Evolutionary conservation across 2,329 filamentous ascomycete genomes (phyloP), one percentile per base, ranked within the genome.

Genomic region (Diaporthe vexans): DNA sequence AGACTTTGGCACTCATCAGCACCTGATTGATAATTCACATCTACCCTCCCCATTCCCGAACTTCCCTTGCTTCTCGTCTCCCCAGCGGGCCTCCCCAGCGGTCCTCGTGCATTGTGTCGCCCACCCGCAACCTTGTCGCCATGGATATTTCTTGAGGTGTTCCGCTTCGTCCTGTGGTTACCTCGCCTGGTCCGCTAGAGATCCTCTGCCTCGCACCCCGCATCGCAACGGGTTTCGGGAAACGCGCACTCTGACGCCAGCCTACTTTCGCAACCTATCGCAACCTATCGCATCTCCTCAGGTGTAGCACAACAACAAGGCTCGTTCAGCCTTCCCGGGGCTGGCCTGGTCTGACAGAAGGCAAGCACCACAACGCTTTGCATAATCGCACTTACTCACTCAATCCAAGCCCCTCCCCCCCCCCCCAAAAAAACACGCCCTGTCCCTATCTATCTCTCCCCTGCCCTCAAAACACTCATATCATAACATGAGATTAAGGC

Each of bases 401-500:
- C 26, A 13, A 37, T 33, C 52, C 43, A 29, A 37, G 54, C n/a
- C 59, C 40, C 52, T 26, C 63, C 68, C 70, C 26, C 21, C 43
- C 43, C 43, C 43, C 43, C 15, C 19, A 43, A 19, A 43, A 43
- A 43, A 5, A 43, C 40, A 43, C 40, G 40, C 40, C 40, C 40
- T 43, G 40, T 33, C 56, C 33, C 29, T 54, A 40, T 33, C 56
- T 51, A 51, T 29, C 21, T 46, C 33, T n/a, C 40, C 54, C 40
- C 13, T 26, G 24, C 21, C 19, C 54, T n/a, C 48, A 52, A n/a
- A 46, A 46, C 57, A 56, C 61, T 73, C 74, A 59, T 68, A 71
- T 71, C 76, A 51, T 65, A 83, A 79, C 78, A 92, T 92, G 91
- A 88, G 91, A 85, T 90, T 97, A 81, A 90, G 89, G 78, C 92